A percentile compares a stretch with the other conserved stretches of the same genome.
Evolutionary conservation across 2,329 filamentous ascomycete species (phyloP).

Genomic region (Gnomoniopsis sp.): DNA sequence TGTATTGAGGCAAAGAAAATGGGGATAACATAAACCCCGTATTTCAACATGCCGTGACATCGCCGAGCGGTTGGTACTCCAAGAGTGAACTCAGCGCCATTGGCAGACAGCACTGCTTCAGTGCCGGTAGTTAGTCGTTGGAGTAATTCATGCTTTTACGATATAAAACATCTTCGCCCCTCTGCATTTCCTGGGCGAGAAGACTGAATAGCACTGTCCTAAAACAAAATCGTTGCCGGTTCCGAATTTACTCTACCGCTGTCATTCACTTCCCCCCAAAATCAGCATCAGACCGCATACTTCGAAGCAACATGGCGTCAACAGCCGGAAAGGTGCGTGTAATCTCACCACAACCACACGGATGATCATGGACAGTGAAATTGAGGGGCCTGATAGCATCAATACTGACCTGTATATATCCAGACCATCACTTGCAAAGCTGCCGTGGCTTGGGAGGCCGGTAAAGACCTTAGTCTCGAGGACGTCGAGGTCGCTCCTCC

Average conservation of each 20-base stretch:
- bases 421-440: slow-evolving; percentile 40
- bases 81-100: not conserved
- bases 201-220: not conserved
- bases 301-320: slow-evolving; percentile 8
- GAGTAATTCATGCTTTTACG: not conserved
- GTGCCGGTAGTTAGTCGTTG: not conserved
- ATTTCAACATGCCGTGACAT: slow-evolving; percentile 3
- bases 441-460: slow-evolving; percentile 95
- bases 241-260: no score
- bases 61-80: not conserved
- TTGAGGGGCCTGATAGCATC: not conserved
- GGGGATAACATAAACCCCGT: not conserved
- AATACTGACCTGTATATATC: not conserved
- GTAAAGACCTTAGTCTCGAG: slow-evolving; percentile 84
- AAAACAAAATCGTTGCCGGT: not conserved
- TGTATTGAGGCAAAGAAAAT: not conserved
- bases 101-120: not conserved
- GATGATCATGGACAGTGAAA: not conserved
- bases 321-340: slow-evolving; percentile 15
- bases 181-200: not conserved
- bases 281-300: not conserved
- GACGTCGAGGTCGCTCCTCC: slow-evolving; percentile 90
- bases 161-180: not conserved
- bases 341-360: not conserved
- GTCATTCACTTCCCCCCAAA: not conserved